Conservation (phyloP, 805 yeast genomes). For the Ogataea nonfermentans region DNA sequence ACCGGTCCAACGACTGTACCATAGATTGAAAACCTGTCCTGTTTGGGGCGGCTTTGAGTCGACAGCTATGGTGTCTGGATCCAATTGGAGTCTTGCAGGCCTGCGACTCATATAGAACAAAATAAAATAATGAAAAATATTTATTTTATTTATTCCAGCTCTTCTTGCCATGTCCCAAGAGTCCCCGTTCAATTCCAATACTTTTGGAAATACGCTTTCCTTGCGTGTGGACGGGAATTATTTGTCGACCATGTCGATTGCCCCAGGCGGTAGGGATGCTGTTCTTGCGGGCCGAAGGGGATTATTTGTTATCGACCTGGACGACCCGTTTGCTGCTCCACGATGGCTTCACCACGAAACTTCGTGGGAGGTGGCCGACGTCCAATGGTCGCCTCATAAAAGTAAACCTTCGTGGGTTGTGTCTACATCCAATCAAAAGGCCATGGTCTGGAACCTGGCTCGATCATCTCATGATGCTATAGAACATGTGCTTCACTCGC, state of each 20-base stretch:
- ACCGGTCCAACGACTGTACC: conserved; percentile 90
- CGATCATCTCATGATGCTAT: conserved; percentile 65
- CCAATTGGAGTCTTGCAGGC: conserved; percentile 75
- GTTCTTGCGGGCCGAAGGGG: conserved; percentile 87
- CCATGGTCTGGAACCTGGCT: conserved; percentile 88
- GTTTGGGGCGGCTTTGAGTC: conserved; percentile 73
- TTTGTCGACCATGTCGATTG: conserved; percentile 78
- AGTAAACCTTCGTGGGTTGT: conserved; percentile 88
- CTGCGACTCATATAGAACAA: conserved; percentile 18
- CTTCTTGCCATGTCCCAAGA: conserved; percentile 3
- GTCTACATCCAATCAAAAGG: conserved; percentile 93
- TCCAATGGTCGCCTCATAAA: conserved; percentile 95
- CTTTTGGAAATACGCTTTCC: conserved; percentile 80
- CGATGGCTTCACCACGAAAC: conserved; percentile 90
- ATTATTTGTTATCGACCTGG: conserved; percentile 83
- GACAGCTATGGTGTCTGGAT: conserved; percentile 52
- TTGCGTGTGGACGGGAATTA: conserved; percentile 88
- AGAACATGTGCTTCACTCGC: conserved; percentile 84
- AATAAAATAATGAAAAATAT: neutral
- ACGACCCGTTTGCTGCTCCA: conserved; percentile 94
- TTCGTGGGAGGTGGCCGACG: conserved; percentile 98
- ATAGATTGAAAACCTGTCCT: conserved; percentile 78
- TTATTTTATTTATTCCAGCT: neutral
- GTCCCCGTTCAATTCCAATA: conserved; percentile 44
- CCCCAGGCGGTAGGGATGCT: conserved; percentile 90